phyloP scores from a whole-genome alignment of 176 grass and related monocot genomes.

The Musa troglodytarum region DNA sequence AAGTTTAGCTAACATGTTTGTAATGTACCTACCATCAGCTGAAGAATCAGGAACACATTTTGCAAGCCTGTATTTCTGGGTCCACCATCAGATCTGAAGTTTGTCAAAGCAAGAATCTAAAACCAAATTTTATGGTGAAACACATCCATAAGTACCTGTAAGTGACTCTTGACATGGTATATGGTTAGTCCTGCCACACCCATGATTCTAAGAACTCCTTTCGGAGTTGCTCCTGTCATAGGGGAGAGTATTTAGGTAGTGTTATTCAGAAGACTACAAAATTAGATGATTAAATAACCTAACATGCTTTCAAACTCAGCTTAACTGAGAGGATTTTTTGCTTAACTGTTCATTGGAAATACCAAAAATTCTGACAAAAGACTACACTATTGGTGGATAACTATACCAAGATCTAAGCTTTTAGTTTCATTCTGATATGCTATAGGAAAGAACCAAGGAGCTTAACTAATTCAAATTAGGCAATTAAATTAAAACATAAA shows the following conservation, averaged over 20 bases:
- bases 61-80: conserved; percentile 44
- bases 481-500: background rate
- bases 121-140: background rate
- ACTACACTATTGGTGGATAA: background rate
- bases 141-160: conserved; percentile 23
- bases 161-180: conserved; percentile 45
- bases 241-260: background rate
- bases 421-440: background rate
- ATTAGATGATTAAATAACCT: background rate
- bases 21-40: conserved; percentile 28
- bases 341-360: background rate
- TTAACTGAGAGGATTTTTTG: background rate
- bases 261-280: background rate
- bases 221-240: conserved; percentile 36
- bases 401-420: background rate
- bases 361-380: background rate
- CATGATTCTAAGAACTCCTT: conserved; percentile 40
- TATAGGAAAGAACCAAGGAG: background rate
- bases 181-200: conserved; percentile 32
- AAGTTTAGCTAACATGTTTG: background rate
- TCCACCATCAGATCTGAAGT: conserved; percentile 10
- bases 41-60: conserved; percentile 33
- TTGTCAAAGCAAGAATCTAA: background rate
- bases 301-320: background rate
- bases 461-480: background rate